These are phyloP conservation scores for Termitomyces sp. DNA, from an alignment of 768 basidiomycete species.

Conservation along the genomic window DNA sequence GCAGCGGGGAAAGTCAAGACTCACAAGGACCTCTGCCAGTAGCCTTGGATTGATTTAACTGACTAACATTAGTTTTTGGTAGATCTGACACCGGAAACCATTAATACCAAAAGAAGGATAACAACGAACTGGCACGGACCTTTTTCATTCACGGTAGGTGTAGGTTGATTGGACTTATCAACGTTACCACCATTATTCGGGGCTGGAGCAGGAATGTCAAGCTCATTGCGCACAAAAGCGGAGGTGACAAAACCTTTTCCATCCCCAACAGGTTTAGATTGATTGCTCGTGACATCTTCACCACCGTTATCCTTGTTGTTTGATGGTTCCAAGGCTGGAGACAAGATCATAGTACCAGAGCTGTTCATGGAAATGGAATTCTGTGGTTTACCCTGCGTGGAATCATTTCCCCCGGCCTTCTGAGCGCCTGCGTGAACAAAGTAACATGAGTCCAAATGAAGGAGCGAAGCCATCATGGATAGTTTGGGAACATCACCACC, in stretches of 20 bases:
- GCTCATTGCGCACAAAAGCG: neutral
- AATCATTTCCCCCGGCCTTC: neutral
- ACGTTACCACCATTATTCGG: neutral
- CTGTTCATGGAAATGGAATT: neutral
- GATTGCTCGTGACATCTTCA: neutral
- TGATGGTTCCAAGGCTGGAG: neutral
- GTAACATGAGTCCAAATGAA: neutral
- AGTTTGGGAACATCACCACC: neutral
- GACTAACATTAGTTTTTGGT: neutral
- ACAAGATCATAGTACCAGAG: neutral
- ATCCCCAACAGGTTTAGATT: neutral
- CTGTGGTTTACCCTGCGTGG: neutral
- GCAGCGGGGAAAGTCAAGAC: no score
- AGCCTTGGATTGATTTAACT: no score
- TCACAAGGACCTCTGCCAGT: no score
- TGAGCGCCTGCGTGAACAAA: constrained; percentile 6
- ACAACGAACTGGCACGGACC: neutral
- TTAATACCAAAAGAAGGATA: neutral
- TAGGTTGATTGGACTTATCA: neutral
- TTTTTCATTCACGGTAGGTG: neutral
- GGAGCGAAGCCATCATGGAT: neutral
- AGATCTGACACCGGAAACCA: neutral
- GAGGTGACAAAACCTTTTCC: neutral
- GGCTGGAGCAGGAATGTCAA: neutral
- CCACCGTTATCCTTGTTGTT: neutral